Evolutionary conservation across 2,329 filamentous ascomycete species (phyloP).

Genomic region (Aspergillus clavatus): DNA sequence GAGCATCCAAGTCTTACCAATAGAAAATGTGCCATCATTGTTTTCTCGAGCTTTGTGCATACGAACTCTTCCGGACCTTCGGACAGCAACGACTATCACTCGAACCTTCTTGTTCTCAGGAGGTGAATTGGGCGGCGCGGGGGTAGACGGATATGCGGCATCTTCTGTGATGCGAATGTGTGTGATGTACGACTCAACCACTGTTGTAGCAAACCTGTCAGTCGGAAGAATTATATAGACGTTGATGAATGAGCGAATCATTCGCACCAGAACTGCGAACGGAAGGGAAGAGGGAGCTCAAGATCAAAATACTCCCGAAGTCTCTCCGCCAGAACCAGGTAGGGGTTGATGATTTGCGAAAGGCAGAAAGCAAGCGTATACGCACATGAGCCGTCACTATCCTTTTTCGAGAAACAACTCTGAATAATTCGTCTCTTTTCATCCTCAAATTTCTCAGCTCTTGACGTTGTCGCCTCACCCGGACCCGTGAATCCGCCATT

Average conservation of each 20-base stretch:
- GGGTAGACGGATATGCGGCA: conserved; percentile 72
- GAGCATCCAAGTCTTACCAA: conserved; percentile 96
- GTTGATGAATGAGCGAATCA: too few species aligned
- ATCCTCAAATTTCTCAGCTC: conserved; percentile 88
- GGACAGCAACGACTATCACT: conserved; percentile 87
- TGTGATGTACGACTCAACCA: conserved; percentile 93
- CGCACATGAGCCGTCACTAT: conserved; percentile 79
- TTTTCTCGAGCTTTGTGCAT: conserved; percentile 98
- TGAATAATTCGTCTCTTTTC: conserved; percentile 93
- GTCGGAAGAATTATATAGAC: not conserved
- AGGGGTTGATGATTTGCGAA: conserved; percentile 10
- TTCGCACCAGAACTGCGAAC: too few species aligned
- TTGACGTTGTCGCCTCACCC: conserved; percentile 33
- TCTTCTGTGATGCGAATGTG: conserved; percentile 91
- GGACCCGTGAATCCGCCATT: conserved; percentile 24
- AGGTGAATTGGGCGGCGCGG: conserved; percentile 73
- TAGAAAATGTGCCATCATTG: conserved; percentile 86
- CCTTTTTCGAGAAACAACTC: conserved; percentile 88
- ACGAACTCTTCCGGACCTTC: conserved; percentile 85
- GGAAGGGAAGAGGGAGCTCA: too few species aligned
- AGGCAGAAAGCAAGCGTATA: conserved; percentile 22
- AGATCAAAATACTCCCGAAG: not conserved
- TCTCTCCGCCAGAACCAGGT: conserved; percentile 6
- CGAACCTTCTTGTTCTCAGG: conserved; percentile 77
- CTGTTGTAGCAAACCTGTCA: conserved; percentile 36